Conservation (phyloP, 148 eudicot species). For the Agrostemma githago region DNA sequence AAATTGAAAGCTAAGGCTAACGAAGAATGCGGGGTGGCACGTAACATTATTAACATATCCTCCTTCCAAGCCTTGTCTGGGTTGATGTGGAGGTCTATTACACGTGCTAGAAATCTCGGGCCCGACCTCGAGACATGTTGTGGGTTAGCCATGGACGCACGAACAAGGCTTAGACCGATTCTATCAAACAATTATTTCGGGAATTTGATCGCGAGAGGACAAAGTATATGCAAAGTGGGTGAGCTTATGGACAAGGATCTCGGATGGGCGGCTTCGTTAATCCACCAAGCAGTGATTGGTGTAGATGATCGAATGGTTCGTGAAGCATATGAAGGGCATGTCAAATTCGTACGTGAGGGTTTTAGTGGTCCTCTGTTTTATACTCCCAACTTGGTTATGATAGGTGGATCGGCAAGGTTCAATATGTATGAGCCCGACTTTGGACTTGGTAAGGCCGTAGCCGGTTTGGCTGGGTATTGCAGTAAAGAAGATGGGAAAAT, state of each 20-base stretch:
- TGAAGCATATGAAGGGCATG: background rate
- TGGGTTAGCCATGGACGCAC: conserved; percentile 49
- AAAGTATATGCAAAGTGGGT: conserved; percentile 15
- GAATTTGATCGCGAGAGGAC: conserved; percentile 40
- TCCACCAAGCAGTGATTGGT: conserved; percentile 32
- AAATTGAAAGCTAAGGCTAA: background rate
- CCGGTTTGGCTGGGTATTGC: conserved; percentile 50
- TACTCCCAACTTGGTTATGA: conserved; percentile 39
- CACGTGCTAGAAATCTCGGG: conserved; percentile 46
- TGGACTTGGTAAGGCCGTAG: conserved; percentile 63
- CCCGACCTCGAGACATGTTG: conserved; percentile 44
- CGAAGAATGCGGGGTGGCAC: background rate
- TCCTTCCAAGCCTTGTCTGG: conserved; percentile 73
- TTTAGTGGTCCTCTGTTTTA: conserved; percentile 30
- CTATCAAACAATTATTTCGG: conserved; percentile 51
- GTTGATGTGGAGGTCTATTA: conserved; percentile 71
- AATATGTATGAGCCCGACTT: conserved; percentile 75
- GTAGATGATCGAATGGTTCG: conserved; percentile 26
- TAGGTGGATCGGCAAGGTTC: conserved; percentile 68
- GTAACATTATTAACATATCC: conserved; percentile 32
- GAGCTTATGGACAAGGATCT: conserved; percentile 43
- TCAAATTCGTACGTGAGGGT: background rate
- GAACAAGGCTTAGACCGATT: conserved; percentile 51
- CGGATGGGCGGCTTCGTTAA: conserved; percentile 43
- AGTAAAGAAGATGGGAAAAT: conserved; percentile 74